Evolutionary conservation across 176 grass and related monocot species (phyloP), one percentile per base, ranked within the genome.

Genomic region (Dendrocalamus sinicus): DNA sequence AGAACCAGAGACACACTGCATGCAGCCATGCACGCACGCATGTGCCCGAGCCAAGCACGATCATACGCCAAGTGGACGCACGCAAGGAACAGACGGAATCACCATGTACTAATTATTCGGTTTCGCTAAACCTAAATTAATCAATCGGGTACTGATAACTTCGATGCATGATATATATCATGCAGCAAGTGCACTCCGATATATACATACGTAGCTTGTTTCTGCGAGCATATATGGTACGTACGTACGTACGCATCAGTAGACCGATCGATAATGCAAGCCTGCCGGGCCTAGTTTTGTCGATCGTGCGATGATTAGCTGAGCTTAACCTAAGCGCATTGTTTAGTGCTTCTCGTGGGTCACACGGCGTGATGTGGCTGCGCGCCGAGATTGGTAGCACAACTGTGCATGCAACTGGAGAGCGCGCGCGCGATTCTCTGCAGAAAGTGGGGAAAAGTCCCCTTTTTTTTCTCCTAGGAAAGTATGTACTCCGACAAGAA

Each of bases 291-390:
- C 26, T n/a, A 8, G 43, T 1, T 58, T 41, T n/a, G 51, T 40
- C 19, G 9, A 54, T n/a, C 16, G 11, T 11, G 76, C 41, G 28
- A 62, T 55, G 72, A 69, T 88, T 83, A 54, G 74, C 4, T 37
- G 58, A 12, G 71, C 15, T 35, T 26, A 57, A n/a, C 15, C n/a
- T 26, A 46, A n/a, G 8, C 1, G 47, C 17, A 40, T 88, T 83
- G 52, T 88, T 88, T 88, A 84, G 35, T 46, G 74, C 16, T 5
- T 11, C 83, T 67, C 79, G 46, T 28, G 79, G 84, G 57, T 78
- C 84, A 83, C 61, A 74, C 89, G 79, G 37, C 84, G 28, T 64
- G 59, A 67, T 47, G 55, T 35, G 47, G 43, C 60, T 66, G 77
- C 75, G 12, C 20, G 32, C 26, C 61, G 5, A 24, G 62, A 32